phyloP scores from a whole-genome alignment of 495 filamentous ascomycete genomes.

The Sporormia fimetaria region DNA sequence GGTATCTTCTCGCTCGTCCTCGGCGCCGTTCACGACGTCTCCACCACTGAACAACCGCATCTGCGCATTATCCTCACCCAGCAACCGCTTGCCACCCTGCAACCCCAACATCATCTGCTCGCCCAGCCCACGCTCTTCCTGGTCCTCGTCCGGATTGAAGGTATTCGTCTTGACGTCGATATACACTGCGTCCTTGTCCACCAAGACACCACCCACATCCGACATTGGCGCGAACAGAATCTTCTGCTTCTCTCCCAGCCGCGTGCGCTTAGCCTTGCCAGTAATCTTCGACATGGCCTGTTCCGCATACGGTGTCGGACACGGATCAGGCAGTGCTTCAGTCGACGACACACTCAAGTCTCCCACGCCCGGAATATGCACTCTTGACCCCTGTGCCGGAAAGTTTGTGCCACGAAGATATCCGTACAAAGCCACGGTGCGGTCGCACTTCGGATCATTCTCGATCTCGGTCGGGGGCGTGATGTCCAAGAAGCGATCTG shows the following conservation, averaged over 20 bases:
- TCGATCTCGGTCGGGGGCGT: conserved; percentile 87
- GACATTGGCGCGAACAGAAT: conserved; percentile 94
- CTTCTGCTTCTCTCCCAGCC: conserved; percentile 91
- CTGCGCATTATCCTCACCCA: conserved; percentile 71
- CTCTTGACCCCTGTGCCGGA: conserved; percentile 67
- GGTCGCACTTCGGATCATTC: conserved; percentile 74
- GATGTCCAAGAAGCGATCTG: conserved; percentile 87
- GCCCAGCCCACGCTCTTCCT: conserved; percentile 68
- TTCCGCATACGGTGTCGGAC: conserved; percentile 83
- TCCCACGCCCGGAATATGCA: conserved; percentile 91
- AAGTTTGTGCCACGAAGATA: conserved; percentile 97
- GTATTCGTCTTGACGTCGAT: conserved; percentile 63
- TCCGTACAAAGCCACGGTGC: conserved; percentile 81
- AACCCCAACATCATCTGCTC: conserved; percentile 87
- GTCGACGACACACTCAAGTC: conserved; percentile 76
- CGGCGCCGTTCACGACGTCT: conserved; percentile 51
- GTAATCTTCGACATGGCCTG: conserved; percentile 69
- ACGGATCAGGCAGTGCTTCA: conserved; percentile 84
- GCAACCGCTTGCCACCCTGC: conserved; percentile 66
- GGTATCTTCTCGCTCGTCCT: conserved; percentile 38
- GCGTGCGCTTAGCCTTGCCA: conserved; percentile 62
- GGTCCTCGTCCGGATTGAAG: conserved; percentile 61
- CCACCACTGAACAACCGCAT: conserved; percentile 75
- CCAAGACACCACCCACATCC: conserved; percentile 82
- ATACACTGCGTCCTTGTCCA: conserved; percentile 71